Conservation (phyloP, 306 rosid genomes). For the Cicer yamashitae region DNA sequence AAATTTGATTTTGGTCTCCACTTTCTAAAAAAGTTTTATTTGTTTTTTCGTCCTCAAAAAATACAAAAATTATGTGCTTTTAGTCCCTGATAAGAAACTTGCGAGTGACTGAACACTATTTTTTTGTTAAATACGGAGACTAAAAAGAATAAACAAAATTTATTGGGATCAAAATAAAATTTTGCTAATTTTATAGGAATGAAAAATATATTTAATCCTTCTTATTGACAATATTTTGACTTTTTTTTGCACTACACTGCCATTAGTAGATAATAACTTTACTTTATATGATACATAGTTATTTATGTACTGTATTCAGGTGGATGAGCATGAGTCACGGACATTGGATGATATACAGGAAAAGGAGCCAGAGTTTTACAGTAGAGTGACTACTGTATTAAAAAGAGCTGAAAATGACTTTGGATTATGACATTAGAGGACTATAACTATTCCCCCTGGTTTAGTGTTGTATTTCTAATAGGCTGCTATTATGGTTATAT, state of each 20-base stretch:
- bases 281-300: conserved; percentile 25
- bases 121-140: too few relatives aligned
- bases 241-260: background rate
- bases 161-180: background rate
- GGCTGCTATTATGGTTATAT: conserved; percentile 8
- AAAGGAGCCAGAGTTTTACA: conserved; percentile 74
- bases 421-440: conserved; percentile 47
- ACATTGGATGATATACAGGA: conserved; percentile 72
- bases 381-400: conserved; percentile 62
- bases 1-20: too few relatives aligned
- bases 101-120: background rate
- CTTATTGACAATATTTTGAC: conserved; percentile 23
- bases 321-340: conserved; percentile 74
- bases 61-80: too few relatives aligned
- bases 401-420: conserved; percentile 79
- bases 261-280: conserved; percentile 9
- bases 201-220: background rate
- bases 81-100: too few relatives aligned
- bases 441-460: conserved; percentile 1
- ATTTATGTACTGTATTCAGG: conserved; percentile 57
- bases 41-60: too few relatives aligned
- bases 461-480: conserved; percentile 25
- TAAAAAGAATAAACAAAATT: background rate
- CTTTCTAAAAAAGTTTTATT: too few relatives aligned
- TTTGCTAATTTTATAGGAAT: background rate